Evolutionary conservation across 2,329 filamentous ascomycete genomes (phyloP).

Genomic region (Penicillium sp.): DNA sequence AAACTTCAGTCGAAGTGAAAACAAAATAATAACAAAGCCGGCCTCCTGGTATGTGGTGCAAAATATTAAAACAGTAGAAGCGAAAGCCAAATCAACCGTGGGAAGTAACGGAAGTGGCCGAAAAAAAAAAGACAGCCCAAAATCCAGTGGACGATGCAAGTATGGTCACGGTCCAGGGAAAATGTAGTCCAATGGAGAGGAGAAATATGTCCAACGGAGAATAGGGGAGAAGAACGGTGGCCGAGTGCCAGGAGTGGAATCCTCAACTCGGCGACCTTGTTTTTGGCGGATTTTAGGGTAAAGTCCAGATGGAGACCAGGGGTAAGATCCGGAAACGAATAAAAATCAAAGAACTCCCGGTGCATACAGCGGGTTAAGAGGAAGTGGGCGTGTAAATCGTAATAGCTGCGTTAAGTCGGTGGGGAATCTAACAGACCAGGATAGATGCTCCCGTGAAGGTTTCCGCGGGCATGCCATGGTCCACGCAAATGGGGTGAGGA

Average conservation of each 20-base stretch:
- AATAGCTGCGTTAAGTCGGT: slow-evolving; percentile 15
- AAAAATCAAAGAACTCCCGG: slow-evolving; percentile 1
- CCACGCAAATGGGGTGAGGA: slow-evolving; percentile 30
- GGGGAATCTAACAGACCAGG: slow-evolving; percentile 26
- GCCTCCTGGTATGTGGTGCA: slow-evolving; percentile 13
- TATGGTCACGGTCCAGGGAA: slow-evolving; percentile 1
- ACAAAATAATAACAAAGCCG: slow-evolving; percentile 6
- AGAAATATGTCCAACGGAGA: slow-evolving; percentile 11
- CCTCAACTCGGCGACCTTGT: slow-evolving; percentile 12
- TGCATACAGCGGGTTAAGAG: neutral
- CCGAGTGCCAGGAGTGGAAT: slow-evolving; percentile 16
- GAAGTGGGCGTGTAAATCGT: slow-evolving; percentile 5
- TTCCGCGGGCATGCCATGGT: slow-evolving; percentile 28
- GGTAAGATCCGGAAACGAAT: slow-evolving; percentile 4
- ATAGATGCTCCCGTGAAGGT: slow-evolving; percentile 26
- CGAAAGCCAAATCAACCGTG: slow-evolving; percentile 2
- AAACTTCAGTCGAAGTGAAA: neutral
- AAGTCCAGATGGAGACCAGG: neutral
- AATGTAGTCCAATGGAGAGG: neutral
- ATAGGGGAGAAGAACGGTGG: slow-evolving; percentile 10
- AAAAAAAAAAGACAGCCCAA: neutral
- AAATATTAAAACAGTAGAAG: slow-evolving; percentile 28
- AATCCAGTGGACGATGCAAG: slow-evolving; percentile 14
- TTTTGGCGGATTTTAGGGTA: slow-evolving; percentile 12
- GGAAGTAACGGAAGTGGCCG: neutral